A percentile compares a stretch with the other conserved stretches of the same genome.
Conservation (phyloP, 2,329 filamentous ascomycete species). For the Coccinonectria pachysandricola region DNA sequence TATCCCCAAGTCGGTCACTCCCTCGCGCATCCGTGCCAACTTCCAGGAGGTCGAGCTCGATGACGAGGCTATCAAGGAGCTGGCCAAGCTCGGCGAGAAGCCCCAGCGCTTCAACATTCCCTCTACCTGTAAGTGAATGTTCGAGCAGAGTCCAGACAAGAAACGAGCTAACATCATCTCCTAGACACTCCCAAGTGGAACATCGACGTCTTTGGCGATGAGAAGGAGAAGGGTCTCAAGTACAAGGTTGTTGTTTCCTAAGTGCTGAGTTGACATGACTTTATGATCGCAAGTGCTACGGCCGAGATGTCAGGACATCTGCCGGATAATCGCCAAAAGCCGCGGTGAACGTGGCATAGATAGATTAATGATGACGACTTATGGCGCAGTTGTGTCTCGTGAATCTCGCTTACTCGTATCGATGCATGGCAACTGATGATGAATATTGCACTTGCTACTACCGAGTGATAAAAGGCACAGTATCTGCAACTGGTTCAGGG, state of each 20-base stretch:
- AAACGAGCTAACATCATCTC: constrained; percentile 3
- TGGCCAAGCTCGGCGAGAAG: constrained; percentile 50
- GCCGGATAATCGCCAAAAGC: no score
- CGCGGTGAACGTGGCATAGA: no score
- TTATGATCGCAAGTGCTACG: no score
- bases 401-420: no score
- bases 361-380: no score
- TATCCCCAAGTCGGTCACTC: constrained; percentile 65
- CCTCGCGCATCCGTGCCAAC: constrained; percentile 58
- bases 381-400: no score
- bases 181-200: constrained; percentile 43
- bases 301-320: no score
- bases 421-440: no score
- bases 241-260: constrained; percentile 38
- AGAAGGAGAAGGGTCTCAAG: constrained; percentile 38
- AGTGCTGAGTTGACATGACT: constrained; percentile 20
- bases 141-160: not conserved
- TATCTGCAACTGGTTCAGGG: no score
- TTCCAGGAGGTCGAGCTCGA: constrained; percentile 56
- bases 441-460: no score
- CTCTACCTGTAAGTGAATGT: constrained; percentile 26
- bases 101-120: constrained; percentile 36
- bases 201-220: constrained; percentile 45
- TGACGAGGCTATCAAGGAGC: constrained; percentile 46
- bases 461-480: no score